These are phyloP conservation scores for Clarkia xantiana DNA, from an alignment of 345 rosid genomes.

Conservation along the genomic window DNA sequence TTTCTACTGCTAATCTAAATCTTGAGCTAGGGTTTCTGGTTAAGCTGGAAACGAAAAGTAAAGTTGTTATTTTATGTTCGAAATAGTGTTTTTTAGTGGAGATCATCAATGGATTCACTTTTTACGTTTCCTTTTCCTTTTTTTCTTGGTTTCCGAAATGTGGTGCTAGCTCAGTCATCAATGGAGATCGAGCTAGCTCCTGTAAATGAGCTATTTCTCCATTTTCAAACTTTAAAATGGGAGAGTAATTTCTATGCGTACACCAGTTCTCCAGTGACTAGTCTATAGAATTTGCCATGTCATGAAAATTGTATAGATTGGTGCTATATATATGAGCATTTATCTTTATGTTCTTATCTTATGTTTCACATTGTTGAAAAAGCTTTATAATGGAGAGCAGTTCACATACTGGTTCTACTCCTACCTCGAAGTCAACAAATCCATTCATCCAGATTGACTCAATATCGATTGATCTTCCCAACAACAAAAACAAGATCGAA, in stretches of 20 bases:
- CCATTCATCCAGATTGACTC: slow-evolving; percentile 14
- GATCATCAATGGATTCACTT: too few species aligned
- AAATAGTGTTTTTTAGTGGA: not conserved
- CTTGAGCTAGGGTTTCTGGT: too few species aligned
- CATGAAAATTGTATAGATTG: not conserved
- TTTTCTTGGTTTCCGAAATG: too few species aligned
- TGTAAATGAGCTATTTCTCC: too few species aligned
- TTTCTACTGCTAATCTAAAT: too few species aligned
- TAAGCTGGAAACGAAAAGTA: not conserved
- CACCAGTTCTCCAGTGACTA: too few species aligned
- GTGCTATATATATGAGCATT: not conserved
- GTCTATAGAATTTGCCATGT: too few species aligned
- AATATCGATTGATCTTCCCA: slow-evolving; percentile 10
- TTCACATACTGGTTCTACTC: not conserved
- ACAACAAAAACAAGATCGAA: not conserved
- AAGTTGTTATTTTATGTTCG: slow-evolving; percentile 8
- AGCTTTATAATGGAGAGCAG: slow-evolving; percentile 3
- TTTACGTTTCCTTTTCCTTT: too few species aligned
- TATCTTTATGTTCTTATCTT: not conserved
- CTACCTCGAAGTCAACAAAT: slow-evolving; percentile 1
- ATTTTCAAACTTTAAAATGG: too few species aligned
- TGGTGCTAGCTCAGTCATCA: too few species aligned
- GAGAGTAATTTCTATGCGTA: too few species aligned
- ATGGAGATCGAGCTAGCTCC: too few species aligned
- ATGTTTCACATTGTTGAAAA: not conserved